phyloP scores from a whole-genome alignment of 108 stramenopile species.

The Epithemia pelagica region DNA sequence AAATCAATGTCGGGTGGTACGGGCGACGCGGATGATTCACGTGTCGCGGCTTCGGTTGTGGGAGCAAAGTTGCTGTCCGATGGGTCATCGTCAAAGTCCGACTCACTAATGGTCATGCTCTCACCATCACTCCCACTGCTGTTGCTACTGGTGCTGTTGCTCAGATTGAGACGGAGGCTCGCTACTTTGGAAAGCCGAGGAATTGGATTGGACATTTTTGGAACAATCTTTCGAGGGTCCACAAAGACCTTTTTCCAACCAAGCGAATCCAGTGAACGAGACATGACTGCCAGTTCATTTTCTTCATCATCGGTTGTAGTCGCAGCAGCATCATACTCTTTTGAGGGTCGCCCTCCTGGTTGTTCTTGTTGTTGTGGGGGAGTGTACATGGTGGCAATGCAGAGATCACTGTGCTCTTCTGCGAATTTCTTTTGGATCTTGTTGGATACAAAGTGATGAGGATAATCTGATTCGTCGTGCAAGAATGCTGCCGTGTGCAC shows the following conservation, averaged over 20 bases:
- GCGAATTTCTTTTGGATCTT: not conserved
- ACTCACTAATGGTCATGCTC: not conserved
- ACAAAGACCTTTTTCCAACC: constrained; percentile 88
- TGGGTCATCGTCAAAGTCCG: not conserved
- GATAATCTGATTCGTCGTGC: constrained; percentile 39
- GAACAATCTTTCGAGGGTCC: constrained; percentile 63
- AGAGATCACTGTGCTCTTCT: constrained; percentile 10
- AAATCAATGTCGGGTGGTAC: not conserved
- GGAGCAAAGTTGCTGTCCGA: not conserved
- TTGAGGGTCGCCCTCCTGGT: not conserved
- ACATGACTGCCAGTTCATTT: constrained; percentile 53
- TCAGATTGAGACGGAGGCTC: constrained; percentile 24
- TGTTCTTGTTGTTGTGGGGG: not conserved
- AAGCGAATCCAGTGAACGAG: constrained; percentile 55
- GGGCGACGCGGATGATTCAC: not conserved
- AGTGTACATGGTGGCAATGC: constrained; percentile 30
- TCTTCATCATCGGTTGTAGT: constrained; percentile 13
- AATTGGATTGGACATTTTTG: constrained; percentile 24
- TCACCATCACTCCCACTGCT: constrained; percentile 10
- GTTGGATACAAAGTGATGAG: constrained; percentile 34
- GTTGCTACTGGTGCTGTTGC: not conserved
- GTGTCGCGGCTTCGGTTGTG: not conserved
- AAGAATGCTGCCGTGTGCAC: constrained; percentile 76
- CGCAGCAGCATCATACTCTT: not conserved
- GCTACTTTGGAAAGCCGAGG: constrained; percentile 12